Base-by-base conservation (phyloP, 2,329 filamentous ascomycete species). In the Colletotrichum endophyticum region DNA sequence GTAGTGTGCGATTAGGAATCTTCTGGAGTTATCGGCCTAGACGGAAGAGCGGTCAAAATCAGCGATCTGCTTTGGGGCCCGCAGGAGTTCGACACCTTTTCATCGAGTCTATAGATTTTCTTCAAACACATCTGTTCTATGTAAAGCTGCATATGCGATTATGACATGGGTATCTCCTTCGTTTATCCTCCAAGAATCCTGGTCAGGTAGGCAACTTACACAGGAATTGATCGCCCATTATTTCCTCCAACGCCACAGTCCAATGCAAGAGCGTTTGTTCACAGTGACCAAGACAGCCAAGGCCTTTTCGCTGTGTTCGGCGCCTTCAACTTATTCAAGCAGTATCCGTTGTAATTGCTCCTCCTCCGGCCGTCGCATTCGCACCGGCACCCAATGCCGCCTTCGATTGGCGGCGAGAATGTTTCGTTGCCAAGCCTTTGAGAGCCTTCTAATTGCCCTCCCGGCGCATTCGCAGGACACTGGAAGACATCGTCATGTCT, bases 251-350 rank as follows among this genome's bases (percentile, higher is more conserved):
- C 36, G 34, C 22, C 28, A 27, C 15, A 44, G 19, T 27, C 13
- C 30, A 44, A 27, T 53, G 44, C 44, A 53, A 53, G n/a, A 6
- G 44, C 44, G n/a, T 13, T 32, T 15, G 4, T 4, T 70, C 36
- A 70, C 27, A 87, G 79, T 77, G 66, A 53, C 72, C 66, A 74
- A 13, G 66, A 39, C n/a, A 71, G 32, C 72, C 66, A 74, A 19
- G 66, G 61, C 8, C 49, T 61, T 22, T 7, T 88, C 87, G 9
- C 87, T 85, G 74, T 87, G 84, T 77, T 88, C 87, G 11, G 93
- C 83, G 78, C 84, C 86, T 72, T 87, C 25, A 74, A 6, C 66
- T 81, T 85, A 77, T 86, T 82, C 15, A 85, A 77, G 73, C 86
- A 87, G 71, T 84, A 85, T 12, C 78, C 77, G 3, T 79, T 79